Percentiles rank a stretch among this genome's conserved stretches.
These are phyloP conservation scores for Miscanthus lutarioriparius DNA, from an alignment of 176 grass and related monocot species.

Conservation along the genomic window DNA sequence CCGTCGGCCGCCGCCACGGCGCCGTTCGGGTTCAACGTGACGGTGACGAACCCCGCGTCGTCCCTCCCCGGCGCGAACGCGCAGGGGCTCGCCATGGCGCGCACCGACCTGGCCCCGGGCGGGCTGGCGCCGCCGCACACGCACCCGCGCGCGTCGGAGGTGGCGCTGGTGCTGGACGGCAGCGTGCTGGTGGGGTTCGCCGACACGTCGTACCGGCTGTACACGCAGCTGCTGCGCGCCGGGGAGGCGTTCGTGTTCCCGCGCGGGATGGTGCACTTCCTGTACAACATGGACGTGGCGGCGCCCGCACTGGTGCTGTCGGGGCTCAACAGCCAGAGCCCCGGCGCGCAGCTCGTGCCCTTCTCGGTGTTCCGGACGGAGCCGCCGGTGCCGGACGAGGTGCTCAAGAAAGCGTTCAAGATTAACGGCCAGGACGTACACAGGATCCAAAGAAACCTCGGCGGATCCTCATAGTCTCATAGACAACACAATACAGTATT, in stretches of 20 bases:
- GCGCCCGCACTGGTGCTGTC: slow-evolving; percentile 54
- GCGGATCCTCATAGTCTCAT: neutral
- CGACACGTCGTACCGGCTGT: slow-evolving; percentile 65
- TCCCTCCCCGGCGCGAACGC: slow-evolving; percentile 56
- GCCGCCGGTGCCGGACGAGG: slow-evolving; percentile 50
- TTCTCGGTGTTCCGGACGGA: slow-evolving; percentile 53
- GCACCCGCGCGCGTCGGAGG: slow-evolving; percentile 69
- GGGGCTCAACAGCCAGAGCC: slow-evolving; percentile 66
- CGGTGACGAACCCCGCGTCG: slow-evolving; percentile 40
- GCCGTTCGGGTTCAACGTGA: slow-evolving; percentile 52
- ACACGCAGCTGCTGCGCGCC: slow-evolving; percentile 62
- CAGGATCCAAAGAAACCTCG: slow-evolving; percentile 56
- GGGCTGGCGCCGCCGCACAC: slow-evolving; percentile 59
- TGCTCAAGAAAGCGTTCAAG: slow-evolving; percentile 53
- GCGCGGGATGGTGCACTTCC: slow-evolving; percentile 53
- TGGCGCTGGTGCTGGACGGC: slow-evolving; percentile 47
- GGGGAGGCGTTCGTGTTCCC: slow-evolving; percentile 72
- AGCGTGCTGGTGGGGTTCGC: slow-evolving; percentile 57
- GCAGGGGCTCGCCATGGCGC: slow-evolving; percentile 59
- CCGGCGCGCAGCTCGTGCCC: slow-evolving; percentile 55
- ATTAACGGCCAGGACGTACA: slow-evolving; percentile 57
- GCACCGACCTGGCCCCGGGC: slow-evolving; percentile 46
- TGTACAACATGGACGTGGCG: slow-evolving; percentile 43
- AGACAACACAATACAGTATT: neutral
- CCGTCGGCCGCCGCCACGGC: slow-evolving; percentile 21